Base-by-base conservation (phyloP, 2,329 filamentous ascomycete genomes). In the Fusarium tjaetaba region DNA sequence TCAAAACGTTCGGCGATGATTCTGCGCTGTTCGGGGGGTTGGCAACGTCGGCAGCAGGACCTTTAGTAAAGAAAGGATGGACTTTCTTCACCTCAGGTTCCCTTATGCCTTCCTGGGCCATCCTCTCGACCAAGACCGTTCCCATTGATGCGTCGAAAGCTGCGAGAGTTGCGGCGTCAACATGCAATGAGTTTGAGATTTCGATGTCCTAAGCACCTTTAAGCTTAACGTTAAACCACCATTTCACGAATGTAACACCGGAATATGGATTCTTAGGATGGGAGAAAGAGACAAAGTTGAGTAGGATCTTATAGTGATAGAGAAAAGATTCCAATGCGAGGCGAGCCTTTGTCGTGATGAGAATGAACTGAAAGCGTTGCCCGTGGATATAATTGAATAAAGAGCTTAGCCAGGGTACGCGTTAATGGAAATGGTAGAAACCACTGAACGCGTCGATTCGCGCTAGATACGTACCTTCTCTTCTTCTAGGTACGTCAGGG, bases 11-110 rank as follows among this genome's bases (percentile, higher is more conserved):
- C 13, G 53, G 22, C 36, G 69, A 13, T 30, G 58, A 52, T 18
- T 49, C 22, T 30, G 64, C 53, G 26, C 49, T 34, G n/a, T 55
- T 60, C 14, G 71, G 49, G n/a, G 58, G 36, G n/a, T 51, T 26
- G 38, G 65, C 34, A 39, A 56, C 39, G 16, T 73, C 67, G 34
- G 65, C 60, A 26, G 64, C 30, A 51, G 78, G 65, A 11, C 52
- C 64, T 63, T 80, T 81, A 43, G 81, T 76, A 76, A 90, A 90
- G 80, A 90, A 89, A 24, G 88, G 88, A 73, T 90, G 88, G 42
- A 90, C 76, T 72, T 87, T 88, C 76, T 84, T 86, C 30, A 78
- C 74, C 43, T 77, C 69, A 15, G 79, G 76, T 61, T 82, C 82
- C 68, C 76, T 78, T 59, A 80, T 71, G 63, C 78, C 81, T 77